A percentile compares a stretch with the other conserved stretches of the same genome.
phyloP scores from a whole-genome alignment of 2,329 filamentous ascomycete genomes.

The Alternaria infectoria region DNA sequence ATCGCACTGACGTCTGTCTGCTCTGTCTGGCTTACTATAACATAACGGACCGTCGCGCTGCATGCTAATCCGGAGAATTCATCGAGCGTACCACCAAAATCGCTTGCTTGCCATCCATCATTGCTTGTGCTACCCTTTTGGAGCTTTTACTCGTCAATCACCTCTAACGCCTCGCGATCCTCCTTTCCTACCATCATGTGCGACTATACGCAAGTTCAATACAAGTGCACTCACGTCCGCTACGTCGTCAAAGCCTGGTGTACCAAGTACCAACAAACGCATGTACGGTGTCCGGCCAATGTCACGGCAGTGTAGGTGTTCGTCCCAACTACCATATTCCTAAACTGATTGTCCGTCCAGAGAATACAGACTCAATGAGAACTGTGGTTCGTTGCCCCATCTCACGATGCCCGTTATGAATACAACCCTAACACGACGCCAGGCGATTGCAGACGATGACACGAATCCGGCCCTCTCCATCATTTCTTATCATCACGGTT shows the following conservation, averaged over 20 bases:
- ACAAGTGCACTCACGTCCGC: slow-evolving; percentile 61
- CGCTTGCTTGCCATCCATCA: slow-evolving; percentile 6
- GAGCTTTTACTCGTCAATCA: slow-evolving; percentile 5
- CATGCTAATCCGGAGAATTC: slow-evolving; percentile 20
- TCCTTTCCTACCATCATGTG: slow-evolving; percentile 54
- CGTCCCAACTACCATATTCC: neutral
- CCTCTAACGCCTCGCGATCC: slow-evolving; percentile 3
- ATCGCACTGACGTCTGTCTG: slow-evolving; percentile 22
- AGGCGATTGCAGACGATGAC: slow-evolving; percentile 44
- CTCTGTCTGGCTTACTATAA: slow-evolving; percentile 20
- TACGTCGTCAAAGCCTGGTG: slow-evolving; percentile 65
- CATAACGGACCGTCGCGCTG: slow-evolving; percentile 27
- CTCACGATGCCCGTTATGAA: neutral
- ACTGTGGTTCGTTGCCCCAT: slow-evolving; percentile 50
- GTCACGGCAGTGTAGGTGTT: slow-evolving; percentile 57
- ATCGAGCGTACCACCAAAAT: slow-evolving; percentile 8
- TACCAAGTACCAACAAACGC: slow-evolving; percentile 60
- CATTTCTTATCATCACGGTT: slow-evolving; percentile 19
- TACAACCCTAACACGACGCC: slow-evolving; percentile 19
- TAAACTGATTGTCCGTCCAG: slow-evolving; percentile 30
- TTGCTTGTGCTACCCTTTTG: neutral
- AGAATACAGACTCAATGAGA: slow-evolving; percentile 57
- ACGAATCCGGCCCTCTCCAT: neutral
- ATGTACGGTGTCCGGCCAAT: slow-evolving; percentile 62
- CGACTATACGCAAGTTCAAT: slow-evolving; percentile 66